phyloP scores from a whole-genome alignment of 2,329 filamentous ascomycete species.

The Hypomyces rosellus region DNA sequence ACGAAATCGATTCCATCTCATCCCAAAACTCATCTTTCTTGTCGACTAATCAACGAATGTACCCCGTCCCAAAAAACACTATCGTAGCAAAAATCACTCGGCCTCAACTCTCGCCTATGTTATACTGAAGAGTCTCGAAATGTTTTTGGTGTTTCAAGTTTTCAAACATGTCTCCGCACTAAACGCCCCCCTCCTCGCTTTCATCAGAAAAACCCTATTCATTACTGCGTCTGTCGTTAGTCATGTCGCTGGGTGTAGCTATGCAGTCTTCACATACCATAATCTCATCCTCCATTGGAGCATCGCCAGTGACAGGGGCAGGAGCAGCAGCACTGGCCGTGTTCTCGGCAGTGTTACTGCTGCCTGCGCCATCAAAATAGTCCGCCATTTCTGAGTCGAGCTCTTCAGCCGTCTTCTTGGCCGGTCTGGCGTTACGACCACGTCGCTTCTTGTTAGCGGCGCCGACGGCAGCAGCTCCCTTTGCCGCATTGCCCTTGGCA shows the following conservation, averaged over 20 bases:
- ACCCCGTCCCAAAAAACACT: background rate
- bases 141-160: slow-evolving; percentile 16
- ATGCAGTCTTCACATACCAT: slow-evolving; percentile 28
- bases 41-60: too few species aligned
- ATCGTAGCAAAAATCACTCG: background rate
- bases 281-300: slow-evolving; percentile 62
- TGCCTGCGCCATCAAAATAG: slow-evolving; percentile 63
- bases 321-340: slow-evolving; percentile 43
- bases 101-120: background rate
- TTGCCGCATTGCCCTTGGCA: slow-evolving; percentile 33
- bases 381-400: slow-evolving; percentile 97
- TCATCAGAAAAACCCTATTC: background rate
- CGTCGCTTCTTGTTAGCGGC: slow-evolving; percentile 49
- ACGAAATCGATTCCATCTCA: background rate
- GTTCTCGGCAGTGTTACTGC: slow-evolving; percentile 39
- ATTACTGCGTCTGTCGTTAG: slow-evolving; percentile 6
- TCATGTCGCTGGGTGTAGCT: background rate
- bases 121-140: slow-evolving; percentile 9
- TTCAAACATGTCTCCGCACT: slow-evolving; percentile 18
- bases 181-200: slow-evolving; percentile 1
- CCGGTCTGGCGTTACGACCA: slow-evolving; percentile 55
- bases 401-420: slow-evolving; percentile 89
- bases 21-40: background rate
- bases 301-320: slow-evolving; percentile 45
- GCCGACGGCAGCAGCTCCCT: slow-evolving; percentile 36